Conservation (phyloP, 768 basidiomycete species). For the Hemileccinum impolitum region DNA sequence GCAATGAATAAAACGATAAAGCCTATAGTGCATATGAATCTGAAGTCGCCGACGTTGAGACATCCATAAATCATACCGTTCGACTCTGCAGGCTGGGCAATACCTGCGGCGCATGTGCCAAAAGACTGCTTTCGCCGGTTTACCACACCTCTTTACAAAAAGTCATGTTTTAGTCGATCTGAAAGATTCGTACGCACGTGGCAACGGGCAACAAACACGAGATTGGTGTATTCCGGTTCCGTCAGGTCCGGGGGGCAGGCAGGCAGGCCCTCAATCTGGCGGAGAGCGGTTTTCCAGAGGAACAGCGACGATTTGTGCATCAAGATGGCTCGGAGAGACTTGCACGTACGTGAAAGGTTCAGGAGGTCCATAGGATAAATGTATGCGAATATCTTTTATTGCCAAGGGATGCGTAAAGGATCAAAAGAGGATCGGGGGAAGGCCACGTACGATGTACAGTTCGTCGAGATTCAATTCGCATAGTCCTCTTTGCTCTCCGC, state of each 20-base stretch:
- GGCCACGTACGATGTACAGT: constrained; percentile 15
- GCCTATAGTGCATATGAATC: constrained; percentile 1
- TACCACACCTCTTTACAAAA: constrained; percentile 9
- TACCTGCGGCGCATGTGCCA: constrained; percentile 20
- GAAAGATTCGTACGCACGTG: constrained; percentile 8
- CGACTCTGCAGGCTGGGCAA: constrained; percentile 10
- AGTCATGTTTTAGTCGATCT: not conserved
- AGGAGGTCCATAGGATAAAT: constrained; percentile 34
- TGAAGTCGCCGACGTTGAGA: not conserved
- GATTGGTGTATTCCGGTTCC: constrained; percentile 44
- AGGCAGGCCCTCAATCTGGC: constrained; percentile 38
- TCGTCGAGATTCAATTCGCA: constrained; percentile 20
- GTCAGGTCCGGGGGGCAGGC: constrained; percentile 41
- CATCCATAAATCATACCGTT: constrained; percentile 3
- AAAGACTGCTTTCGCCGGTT: constrained; percentile 5
- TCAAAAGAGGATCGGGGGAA: not conserved
- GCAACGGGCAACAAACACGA: constrained; percentile 34
- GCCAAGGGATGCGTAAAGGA: not conserved
- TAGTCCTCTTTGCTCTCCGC: constrained; percentile 4
- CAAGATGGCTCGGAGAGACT: constrained; percentile 37
- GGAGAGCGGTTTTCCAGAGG: constrained; percentile 28
- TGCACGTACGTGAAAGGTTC: constrained; percentile 41
- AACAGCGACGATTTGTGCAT: constrained; percentile 29
- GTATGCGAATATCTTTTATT: constrained; percentile 37
- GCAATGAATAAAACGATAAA: not conserved